Evolutionary conservation across 805 yeast genomes (phyloP).

Genomic region (Candida loeiensis): DNA sequence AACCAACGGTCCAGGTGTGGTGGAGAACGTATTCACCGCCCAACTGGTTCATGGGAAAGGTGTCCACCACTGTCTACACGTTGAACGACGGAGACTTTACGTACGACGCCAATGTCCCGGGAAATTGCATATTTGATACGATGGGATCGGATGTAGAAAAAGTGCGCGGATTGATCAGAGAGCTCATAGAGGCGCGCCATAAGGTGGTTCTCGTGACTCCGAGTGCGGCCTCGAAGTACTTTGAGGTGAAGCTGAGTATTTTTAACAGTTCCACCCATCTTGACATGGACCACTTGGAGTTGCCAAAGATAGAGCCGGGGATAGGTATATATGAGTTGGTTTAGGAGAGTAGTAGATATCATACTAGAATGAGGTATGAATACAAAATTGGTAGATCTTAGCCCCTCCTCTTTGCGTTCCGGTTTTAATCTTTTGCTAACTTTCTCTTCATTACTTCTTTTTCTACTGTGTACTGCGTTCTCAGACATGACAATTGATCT

Average conservation of each 20-base stretch:
- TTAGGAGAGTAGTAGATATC: background rate
- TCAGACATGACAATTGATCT: too few relatives aligned
- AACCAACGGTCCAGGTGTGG: slow-evolving; percentile 53
- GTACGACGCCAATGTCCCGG: slow-evolving; percentile 4
- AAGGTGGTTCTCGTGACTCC: slow-evolving; percentile 38
- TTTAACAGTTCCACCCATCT: slow-evolving; percentile 47
- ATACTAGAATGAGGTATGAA: too few relatives aligned
- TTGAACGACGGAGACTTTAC: slow-evolving; percentile 1
- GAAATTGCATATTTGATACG: slow-evolving; percentile 36
- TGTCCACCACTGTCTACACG: slow-evolving; percentile 3
- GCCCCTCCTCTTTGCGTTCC: too few relatives aligned
- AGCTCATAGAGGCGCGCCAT: slow-evolving; percentile 2
- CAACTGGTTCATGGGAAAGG: slow-evolving; percentile 64
- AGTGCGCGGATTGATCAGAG: slow-evolving; percentile 18
- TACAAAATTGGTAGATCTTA: too few relatives aligned
- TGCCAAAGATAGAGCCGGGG: slow-evolving; percentile 56
- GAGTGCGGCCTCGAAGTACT: slow-evolving; percentile 25
- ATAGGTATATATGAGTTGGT: slow-evolving; percentile 49
- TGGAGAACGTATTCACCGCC: slow-evolving; percentile 97
- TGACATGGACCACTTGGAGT: slow-evolving; percentile 74
- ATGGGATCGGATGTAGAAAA: slow-evolving; percentile 42
- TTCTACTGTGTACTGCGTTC: too few relatives aligned
- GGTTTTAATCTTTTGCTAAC: too few relatives aligned
- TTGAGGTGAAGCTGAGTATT: slow-evolving; percentile 5
- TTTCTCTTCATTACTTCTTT: too few relatives aligned